Evolutionary conservation across 257 asterid genomes (phyloP).

Genomic region (Ehretia macrophylla): DNA sequence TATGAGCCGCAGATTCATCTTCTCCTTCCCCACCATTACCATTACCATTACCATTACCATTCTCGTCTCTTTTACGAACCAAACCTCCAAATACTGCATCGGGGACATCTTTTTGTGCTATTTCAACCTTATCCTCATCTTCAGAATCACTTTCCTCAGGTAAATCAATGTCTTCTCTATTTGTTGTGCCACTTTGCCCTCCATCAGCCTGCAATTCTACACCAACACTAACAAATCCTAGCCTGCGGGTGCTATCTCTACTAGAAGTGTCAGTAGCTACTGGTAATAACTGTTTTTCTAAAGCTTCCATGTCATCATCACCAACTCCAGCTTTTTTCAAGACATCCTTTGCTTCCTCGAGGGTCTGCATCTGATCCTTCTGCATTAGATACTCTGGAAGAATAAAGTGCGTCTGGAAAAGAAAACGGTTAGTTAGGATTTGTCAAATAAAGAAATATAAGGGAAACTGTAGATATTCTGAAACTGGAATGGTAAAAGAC

Average conservation of each 20-base stretch:
- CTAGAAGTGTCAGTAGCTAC: conserved; percentile 24
- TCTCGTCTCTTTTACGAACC: conserved; percentile 64
- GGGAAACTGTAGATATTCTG: too few relatives aligned
- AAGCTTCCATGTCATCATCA: conserved; percentile 91
- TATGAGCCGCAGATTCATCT: conserved; percentile 20
- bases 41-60: conserved; percentile 21
- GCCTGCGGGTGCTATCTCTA: conserved; percentile 40
- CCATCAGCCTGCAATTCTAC: conserved; percentile 33
- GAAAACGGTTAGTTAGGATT: conserved; percentile 11
- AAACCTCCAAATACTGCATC: conserved; percentile 79
- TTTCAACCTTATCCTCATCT: conserved; percentile 70
- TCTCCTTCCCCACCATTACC: conserved; percentile 30
- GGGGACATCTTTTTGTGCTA: conserved; percentile 91
- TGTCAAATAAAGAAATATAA: too few relatives aligned
- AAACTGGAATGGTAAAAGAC: too few relatives aligned
- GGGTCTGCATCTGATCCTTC: conserved; percentile 82
- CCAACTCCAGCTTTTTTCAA: conserved; percentile 75
- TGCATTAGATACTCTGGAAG: conserved; percentile 88
- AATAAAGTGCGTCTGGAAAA: conserved; percentile 69
- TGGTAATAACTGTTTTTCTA: conserved; percentile 70
- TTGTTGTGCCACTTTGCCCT: conserved; percentile 30
- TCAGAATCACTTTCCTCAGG: conserved; percentile 88
- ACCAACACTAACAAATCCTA: conserved; percentile 95
- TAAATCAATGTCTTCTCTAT: conserved; percentile 79
- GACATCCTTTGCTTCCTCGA: conserved; percentile 87